These are phyloP conservation scores for Cicer arietinum DNA, from an alignment of 306 rosid species.

Conservation along the genomic window DNA sequence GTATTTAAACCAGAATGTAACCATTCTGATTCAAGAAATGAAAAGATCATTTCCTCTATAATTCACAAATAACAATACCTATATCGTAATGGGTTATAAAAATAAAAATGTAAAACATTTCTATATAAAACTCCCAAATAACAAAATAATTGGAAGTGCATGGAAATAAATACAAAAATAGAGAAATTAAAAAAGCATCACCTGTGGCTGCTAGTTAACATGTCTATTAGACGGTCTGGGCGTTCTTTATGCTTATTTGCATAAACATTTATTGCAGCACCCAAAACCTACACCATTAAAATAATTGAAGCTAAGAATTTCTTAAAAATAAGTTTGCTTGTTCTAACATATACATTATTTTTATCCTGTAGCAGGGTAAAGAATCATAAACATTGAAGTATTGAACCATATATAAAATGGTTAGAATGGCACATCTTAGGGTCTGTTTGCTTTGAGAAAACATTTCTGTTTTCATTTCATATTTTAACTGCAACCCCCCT, in stretches of 20 bases:
- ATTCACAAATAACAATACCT: background rate
- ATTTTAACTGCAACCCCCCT: background rate
- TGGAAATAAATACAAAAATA: constrained; percentile 9
- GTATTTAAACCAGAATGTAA: too few species aligned
- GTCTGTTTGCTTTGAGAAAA: background rate
- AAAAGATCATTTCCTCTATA: too few species aligned
- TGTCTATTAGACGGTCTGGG: constrained; percentile 96
- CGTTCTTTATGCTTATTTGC: constrained; percentile 99
- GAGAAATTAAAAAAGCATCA: constrained; percentile 38
- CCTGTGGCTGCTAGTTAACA: constrained; percentile 99
- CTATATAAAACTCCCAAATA: background rate
- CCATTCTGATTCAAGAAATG: too few species aligned
- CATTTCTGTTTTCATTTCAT: background rate
- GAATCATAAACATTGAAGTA: constrained; percentile 8
- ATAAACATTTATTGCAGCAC: constrained; percentile 95
- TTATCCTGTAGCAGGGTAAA: constrained; percentile 24
- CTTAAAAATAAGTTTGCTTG: constrained; percentile 26
- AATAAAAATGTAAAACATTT: background rate
- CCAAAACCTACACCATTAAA: constrained; percentile 75
- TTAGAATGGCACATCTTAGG: constrained; percentile 25
- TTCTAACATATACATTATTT: background rate
- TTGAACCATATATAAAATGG: constrained; percentile 27
- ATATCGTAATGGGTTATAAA: constrained; percentile 1
- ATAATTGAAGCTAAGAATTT: constrained; percentile 36
- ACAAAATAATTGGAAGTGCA: constrained; percentile 25